Base-by-base conservation (phyloP, 345 rosid genomes). In the Reutealis trisperma region DNA sequence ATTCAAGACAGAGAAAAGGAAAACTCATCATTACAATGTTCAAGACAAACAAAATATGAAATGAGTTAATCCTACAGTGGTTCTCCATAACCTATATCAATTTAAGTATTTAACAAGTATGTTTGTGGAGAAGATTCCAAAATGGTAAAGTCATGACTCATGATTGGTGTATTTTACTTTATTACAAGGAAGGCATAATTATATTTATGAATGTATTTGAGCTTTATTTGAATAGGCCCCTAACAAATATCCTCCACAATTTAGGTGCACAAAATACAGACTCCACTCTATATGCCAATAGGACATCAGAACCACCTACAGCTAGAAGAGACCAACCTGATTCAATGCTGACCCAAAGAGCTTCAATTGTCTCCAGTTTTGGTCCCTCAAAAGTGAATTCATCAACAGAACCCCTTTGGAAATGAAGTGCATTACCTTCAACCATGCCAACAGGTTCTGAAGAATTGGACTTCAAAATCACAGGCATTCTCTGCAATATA, bases 291-390 rank as follows among this genome's bases (percentile, higher is more conserved):
- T 18, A 76, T 3, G 32, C 60, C 27, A 52, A 67, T 61, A 69
- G 24, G 22, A 30, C 34, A 11, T 45, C 41, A 63, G 24, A 66
- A 79, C 13, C 2, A 58, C 49, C 62, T 25, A 64, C 1, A 41
- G 57, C 22, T 42, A 37, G 41, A 22, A 72, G 44, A 73, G 61
- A 75, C 93, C 73, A 77, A 94, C 99, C 97, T 87, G 98, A 88
- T 78, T 90, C 93, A 59, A 89, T 74, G 79, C 98, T 66, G 72
- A 91, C 80, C 98, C 98, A 94, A 71, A 94, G 75, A 77, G 97
- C 94, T 86, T 80, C 86, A 80, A 91, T 78, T 67, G 77, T 79
- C 47, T 84, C 87, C 6, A 93, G 78, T 75, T 77, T 71, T 0
- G 94, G 88, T 47, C 95, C 98, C 84, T 78, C 63, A 42, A 94